Evolutionary conservation across 1,139 yeast species (phyloP).

Genomic region (Pichia sp.): DNA sequence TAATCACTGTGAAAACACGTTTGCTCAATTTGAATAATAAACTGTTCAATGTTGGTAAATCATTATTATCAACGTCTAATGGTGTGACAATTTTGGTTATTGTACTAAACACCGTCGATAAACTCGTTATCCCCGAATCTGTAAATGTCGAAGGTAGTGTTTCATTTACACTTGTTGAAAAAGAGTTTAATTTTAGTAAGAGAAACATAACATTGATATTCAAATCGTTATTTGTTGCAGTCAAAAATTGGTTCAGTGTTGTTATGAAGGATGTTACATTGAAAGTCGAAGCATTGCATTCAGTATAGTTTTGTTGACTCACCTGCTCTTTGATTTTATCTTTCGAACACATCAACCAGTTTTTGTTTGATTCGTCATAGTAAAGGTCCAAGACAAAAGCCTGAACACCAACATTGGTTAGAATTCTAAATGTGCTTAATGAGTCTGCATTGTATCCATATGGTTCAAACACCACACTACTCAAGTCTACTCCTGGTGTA

Average conservation of each 20-base stretch:
- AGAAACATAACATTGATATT: conserved; percentile 55
- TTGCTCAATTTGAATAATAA: conserved; percentile 39
- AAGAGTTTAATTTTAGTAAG: conserved; percentile 44
- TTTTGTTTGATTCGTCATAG: conserved; percentile 50
- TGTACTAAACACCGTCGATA: not conserved
- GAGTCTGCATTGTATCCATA: conserved; percentile 50
- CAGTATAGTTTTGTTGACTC: not conserved
- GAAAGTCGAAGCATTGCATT: conserved; percentile 27
- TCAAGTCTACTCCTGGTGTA: conserved; percentile 57
- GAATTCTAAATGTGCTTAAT: conserved; percentile 36
- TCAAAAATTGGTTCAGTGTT: conserved; percentile 40
- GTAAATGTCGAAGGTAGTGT: not conserved
- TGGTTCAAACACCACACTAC: conserved; percentile 46
- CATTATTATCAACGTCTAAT: conserved; percentile 11
- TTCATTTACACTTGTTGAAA: conserved; percentile 8
- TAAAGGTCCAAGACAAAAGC: conserved; percentile 61
- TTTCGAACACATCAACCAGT: conserved; percentile 72
- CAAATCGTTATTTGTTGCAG: conserved; percentile 52
- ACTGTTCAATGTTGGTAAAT: conserved; percentile 40
- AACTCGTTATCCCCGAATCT: conserved; percentile 12
- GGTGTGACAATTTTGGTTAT: conserved; percentile 14
- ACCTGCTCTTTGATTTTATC: conserved; percentile 1
- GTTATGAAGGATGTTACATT: conserved; percentile 41
- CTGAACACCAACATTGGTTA: conserved; percentile 53
- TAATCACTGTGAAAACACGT: conserved; percentile 42